Evolutionary conservation across 768 basidiomycete genomes (phyloP).

Genomic region (Phaeotremella fagi): DNA sequence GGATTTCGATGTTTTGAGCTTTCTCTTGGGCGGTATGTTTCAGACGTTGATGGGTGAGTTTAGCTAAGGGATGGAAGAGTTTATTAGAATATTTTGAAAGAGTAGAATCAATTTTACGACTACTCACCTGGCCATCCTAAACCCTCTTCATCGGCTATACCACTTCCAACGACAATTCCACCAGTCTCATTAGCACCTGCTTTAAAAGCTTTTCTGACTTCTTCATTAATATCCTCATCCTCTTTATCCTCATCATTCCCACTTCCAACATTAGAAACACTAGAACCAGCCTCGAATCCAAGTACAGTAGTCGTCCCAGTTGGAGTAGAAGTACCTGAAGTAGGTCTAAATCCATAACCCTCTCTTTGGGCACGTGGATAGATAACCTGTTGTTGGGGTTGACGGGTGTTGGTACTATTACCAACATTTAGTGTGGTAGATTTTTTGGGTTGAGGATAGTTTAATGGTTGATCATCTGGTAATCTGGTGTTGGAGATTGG

Average conservation of each 20-base stretch:
- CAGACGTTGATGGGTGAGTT: slow-evolving; percentile 79
- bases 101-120: neutral
- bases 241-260: slow-evolving; percentile 21
- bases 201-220: slow-evolving; percentile 9
- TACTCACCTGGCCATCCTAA: slow-evolving; percentile 85
- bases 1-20: slow-evolving; percentile 64
- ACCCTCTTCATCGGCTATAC: slow-evolving; percentile 53
- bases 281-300: neutral
- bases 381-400: neutral
- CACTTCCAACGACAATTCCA: slow-evolving; percentile 3
- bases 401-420: neutral
- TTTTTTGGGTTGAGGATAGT: neutral
- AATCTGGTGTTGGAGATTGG: slow-evolving; percentile 13
- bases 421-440: neutral
- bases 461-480: neutral
- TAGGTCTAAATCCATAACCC: slow-evolving; percentile 73
- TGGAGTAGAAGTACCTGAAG: slow-evolving; percentile 66
- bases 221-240: slow-evolving; percentile 35
- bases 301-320: slow-evolving; percentile 17
- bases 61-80: slow-evolving; percentile 57
- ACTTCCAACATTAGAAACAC: neutral
- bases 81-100: neutral
- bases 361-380: slow-evolving; percentile 53
- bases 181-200: neutral
- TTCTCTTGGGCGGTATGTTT: slow-evolving; percentile 73